Base-by-base conservation (phyloP, 2,329 filamentous ascomycete species). In the Colletotrichum abscissum region DNA sequence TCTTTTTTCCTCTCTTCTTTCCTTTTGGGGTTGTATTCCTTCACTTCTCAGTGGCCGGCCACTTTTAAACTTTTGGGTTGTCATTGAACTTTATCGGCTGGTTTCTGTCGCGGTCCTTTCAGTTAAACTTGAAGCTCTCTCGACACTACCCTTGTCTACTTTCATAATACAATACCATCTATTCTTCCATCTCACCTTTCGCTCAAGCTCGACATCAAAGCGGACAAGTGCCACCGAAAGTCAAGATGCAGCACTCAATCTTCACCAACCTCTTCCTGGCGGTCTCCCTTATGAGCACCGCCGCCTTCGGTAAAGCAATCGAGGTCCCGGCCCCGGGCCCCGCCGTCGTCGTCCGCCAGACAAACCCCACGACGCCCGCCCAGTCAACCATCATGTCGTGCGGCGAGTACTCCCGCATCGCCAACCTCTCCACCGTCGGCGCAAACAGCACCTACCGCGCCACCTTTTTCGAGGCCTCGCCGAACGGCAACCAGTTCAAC, bases 341-440 rank as follows among this genome's bases (percentile, higher is more conserved):
- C 28, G 57, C 62, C 67, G 19, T 74, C 52, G 69, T 75, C 56
- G 72, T 74, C 68, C 74, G 74, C 16, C 74, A 74, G 57, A 58
- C 68, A 30, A 3, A 26, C 46, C 56, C 63, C 46, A 58, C 72
- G 42, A 38, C 42, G 3, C 67, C 46, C 9, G 28, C 16, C 60
- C 60, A 35, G 49, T 30, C 69, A 24, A 66, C 46, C 57, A 38
- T 63, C 62, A 52, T 63, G 46, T 69, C 72, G 26, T 87, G 86
- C 78, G 73, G 79, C 64, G 82, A 86, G 77, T 87, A 88, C 77
- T 78, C 82, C 70, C 78, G 77, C 62, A 84, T 84, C 26, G 86
- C 86, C 74, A 88, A 87, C 78, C 81, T 86, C 72, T 86, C 86
- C 26, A 83, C 82, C 73, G 83, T 87, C 74, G 84, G 83, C 72